Conservation (phyloP, 306 rosid species). For the Quercus rubra region DNA sequence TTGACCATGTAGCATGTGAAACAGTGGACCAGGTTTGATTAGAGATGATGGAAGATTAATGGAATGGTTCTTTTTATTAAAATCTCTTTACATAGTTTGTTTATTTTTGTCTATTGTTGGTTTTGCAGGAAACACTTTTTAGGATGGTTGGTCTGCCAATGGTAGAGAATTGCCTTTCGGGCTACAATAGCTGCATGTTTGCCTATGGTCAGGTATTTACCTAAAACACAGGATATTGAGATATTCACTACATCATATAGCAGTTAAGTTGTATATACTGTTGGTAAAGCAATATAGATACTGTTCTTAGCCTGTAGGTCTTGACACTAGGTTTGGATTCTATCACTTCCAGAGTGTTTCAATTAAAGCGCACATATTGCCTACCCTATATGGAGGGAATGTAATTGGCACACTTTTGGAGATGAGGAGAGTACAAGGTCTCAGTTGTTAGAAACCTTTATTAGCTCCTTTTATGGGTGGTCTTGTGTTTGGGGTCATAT, state of each 20-base stretch:
- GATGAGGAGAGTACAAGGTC: no score
- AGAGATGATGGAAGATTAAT: conserved; percentile 2
- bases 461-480: no score
- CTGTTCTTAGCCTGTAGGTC: not conserved
- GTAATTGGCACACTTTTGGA: not conserved
- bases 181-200: conserved; percentile 97
- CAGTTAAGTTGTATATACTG: not conserved
- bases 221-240: conserved; percentile 4
- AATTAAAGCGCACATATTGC: not conserved
- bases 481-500: no score
- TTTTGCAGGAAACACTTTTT: conserved; percentile 79
- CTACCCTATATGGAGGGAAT: no score
- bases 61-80: not conserved
- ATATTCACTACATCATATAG: not conserved
- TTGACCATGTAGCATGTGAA: conserved; percentile 98
- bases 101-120: not conserved
- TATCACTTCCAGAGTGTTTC: not conserved
- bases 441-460: no score
- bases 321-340: not conserved
- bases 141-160: conserved; percentile 94
- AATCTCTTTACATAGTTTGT: conserved; percentile 13
- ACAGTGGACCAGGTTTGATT: conserved; percentile 79
- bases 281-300: not conserved
- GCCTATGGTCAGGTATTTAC: conserved; percentile 92
- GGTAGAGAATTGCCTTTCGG: conserved; percentile 97